Evolutionary conservation across 495 filamentous ascomycete genomes (phyloP).

Genomic region (Geopyxis carbonaria): DNA sequence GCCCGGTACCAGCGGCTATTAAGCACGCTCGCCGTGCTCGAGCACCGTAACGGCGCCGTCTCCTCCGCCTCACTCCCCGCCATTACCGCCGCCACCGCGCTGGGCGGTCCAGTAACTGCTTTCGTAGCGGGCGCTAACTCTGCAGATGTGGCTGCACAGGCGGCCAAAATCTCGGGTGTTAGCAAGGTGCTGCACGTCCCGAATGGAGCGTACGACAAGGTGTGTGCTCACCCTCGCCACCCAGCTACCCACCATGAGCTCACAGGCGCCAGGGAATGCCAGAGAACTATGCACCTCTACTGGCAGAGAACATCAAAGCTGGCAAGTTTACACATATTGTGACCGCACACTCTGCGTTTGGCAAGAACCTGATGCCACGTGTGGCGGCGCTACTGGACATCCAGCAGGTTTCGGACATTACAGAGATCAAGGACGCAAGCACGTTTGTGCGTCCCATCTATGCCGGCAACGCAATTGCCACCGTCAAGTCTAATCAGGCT

Average conservation of each 20-base stretch:
- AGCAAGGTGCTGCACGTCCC: constrained; percentile 83
- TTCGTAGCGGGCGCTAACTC: constrained; percentile 75
- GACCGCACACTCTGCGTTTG: constrained; percentile 83
- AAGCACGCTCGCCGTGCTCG: constrained; percentile 77
- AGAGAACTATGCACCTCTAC: constrained; percentile 84
- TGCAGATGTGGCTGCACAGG: constrained; percentile 67
- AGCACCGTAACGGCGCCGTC: constrained; percentile 82
- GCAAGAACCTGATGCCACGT: constrained; percentile 88
- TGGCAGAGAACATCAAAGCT: constrained; percentile 91
- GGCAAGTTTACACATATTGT: constrained; percentile 82
- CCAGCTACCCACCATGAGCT: neutral
- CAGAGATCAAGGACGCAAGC: constrained; percentile 67
- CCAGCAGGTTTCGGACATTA: constrained; percentile 88
- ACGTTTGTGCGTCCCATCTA: constrained; percentile 96
- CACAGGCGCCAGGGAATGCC: constrained; percentile 50
- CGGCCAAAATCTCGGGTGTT: constrained; percentile 72
- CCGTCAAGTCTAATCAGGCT: constrained; percentile 74
- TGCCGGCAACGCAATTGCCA: constrained; percentile 90
- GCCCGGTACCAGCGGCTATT: too few relatives aligned
- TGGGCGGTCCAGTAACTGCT: constrained; percentile 70
- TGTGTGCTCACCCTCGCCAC: constrained; percentile 21
- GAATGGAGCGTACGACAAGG: constrained; percentile 83
- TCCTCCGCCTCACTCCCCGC: constrained; percentile 67
- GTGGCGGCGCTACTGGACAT: constrained; percentile 85
- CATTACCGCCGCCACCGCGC: constrained; percentile 68